These are phyloP conservation scores for Chaetomium cochliodes DNA, from an alignment of 495 filamentous ascomycete genomes.

Conservation along the genomic window DNA sequence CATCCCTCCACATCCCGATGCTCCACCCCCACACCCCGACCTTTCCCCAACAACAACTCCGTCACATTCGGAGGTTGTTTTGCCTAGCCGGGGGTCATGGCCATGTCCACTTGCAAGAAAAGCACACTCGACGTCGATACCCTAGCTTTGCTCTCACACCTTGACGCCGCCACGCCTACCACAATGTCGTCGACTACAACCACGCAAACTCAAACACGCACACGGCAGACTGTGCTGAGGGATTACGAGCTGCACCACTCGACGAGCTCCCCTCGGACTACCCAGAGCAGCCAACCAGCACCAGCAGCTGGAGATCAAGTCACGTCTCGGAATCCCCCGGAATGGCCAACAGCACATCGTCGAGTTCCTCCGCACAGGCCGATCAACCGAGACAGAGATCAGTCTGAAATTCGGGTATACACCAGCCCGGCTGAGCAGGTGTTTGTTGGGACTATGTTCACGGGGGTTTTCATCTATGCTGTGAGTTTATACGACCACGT, in stretches of 20 bases:
- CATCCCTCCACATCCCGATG: slow-evolving; percentile 9
- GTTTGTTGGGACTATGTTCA: slow-evolving; percentile 11
- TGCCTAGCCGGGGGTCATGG: background rate
- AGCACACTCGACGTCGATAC: background rate
- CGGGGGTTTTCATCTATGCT: background rate
- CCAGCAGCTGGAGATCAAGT: background rate
- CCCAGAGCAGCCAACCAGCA: background rate
- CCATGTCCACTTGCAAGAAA: background rate
- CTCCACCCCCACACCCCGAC: background rate
- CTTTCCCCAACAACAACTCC: background rate
- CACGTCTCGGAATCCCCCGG: background rate
- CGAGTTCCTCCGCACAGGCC: slow-evolving; percentile 3
- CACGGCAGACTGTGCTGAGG: background rate
- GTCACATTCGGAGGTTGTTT: background rate
- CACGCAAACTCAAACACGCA: slow-evolving; percentile 6
- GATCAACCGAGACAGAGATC: slow-evolving; percentile 3
- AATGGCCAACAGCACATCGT: slow-evolving; percentile 3
- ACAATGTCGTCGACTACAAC: slow-evolving; percentile 7
- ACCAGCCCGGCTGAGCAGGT: background rate
- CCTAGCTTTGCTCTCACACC: background rate
- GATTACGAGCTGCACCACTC: slow-evolving; percentile 13
- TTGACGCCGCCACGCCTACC: background rate
- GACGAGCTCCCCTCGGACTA: background rate
- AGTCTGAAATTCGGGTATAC: slow-evolving; percentile 1
- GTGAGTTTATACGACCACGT: background rate